Base-by-base conservation (phyloP, 176 grass and related monocot genomes). In the Phragmites australis region DNA sequence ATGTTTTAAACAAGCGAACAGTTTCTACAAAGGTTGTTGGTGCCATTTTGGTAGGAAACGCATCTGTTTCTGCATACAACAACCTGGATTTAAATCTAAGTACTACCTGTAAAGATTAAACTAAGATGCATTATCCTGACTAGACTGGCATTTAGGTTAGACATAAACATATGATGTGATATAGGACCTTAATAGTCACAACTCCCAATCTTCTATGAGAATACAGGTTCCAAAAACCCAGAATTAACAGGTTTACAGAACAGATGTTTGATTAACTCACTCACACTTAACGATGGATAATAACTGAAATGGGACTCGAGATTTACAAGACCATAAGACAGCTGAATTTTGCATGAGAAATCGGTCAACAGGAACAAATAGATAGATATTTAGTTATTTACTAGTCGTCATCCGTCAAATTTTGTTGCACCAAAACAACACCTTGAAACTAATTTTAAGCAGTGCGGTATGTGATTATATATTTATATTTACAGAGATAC, bases 401-500 rank as follows among this genome's bases (percentile, higher is more conserved):
- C 18, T 18, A 71, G 13, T 25, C 74, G 65, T 59, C 31, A 19
- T 55, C 16, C 3, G 19, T 66, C 9, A 7, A 51, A 57, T 16
- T 69, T 45, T 53, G 34, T 34, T 62, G 29, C 44, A 50, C 47
- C 57, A 77, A 63, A 64, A 27, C 5, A 80, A 71, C 27, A 87
- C 13, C 6, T 37, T 40, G 7, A 29, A 72, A 72, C 47, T 68
- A 65, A 65, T 56, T 63, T 45, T 22, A 37, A 69, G 25, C 49
- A 39, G 6, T 12, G 21, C 31, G 17, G 5, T 45, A 23, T 40
- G 31, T 11, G 1, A 63, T 26, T 72, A 77, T 54, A 87, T 82
- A 52, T 76, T 26, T 72, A 77, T 54, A 87, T 82, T 61, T 76
- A 82, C 71, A 87, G 64, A 51, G 14, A 43, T 16, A 65, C 65